Base-by-base conservation (phyloP, 2,329 filamentous ascomycete species). In the Penicillium decumbens region DNA sequence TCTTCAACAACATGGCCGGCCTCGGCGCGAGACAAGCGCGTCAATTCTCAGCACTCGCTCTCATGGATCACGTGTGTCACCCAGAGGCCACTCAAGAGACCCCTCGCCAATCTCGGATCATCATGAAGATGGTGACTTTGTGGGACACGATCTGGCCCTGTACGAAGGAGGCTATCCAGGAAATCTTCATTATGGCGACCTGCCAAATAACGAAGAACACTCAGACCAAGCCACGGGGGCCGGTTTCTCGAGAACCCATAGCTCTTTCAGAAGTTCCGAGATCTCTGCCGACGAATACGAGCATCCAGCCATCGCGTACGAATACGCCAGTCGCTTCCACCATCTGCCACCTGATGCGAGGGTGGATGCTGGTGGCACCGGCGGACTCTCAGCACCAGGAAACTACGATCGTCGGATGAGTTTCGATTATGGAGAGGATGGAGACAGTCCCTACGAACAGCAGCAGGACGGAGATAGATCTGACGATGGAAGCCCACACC, bases 371-470 rank as follows among this genome's bases (percentile, higher is more conserved):
- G 87, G 83, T 43, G 91, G 88, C 6, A 96, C 90, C n/a, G 93
- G 92, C 35, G 93, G 93, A 1, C 72, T 96, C 25, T 84, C 90
- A 54, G 81, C 88, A 50, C 90, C 91, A 2, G 82, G 78, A 43
- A 77, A 77, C 6, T 80, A 73, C 53, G 69, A 68, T 38, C 74
- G 90, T 57, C 82, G 89, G 52, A 77, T 90, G 61, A 96, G 90
- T 70, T 96, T 93, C 61, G 92, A 97, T 59, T 89, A 95, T 65
- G 92, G 89, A 1, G 93, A 96, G 59, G 93, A 97, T 67, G 77
- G 40, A 57, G 92, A 97, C 65, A 77, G 40, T 70, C 80, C 65
- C 77, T 80, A 79, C 72, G 49, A 77, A 72, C 56, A 85, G 74
- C 60, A 80, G 72, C 61, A 72, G 58, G 56, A 63, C 42, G 64